Conservation (phyloP, 768 basidiomycete genomes). For the Mycena rosella region DNA sequence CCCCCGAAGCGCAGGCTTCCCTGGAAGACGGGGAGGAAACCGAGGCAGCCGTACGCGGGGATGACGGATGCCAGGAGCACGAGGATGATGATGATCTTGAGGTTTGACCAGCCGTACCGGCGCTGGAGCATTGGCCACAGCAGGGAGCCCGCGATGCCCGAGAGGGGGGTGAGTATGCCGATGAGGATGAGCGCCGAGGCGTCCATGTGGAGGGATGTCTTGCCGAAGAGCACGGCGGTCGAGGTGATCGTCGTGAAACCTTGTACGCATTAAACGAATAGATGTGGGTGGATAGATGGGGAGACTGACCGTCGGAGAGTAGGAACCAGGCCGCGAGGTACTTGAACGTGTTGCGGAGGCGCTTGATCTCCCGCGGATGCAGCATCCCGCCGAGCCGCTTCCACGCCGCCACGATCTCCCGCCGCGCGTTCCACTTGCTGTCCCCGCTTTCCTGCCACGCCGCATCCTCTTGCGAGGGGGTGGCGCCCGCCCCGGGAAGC, state of each 20-base stretch:
- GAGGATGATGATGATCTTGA: constrained; percentile 73
- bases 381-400: constrained; percentile 81
- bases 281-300: background rate
- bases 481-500: constrained; percentile 62
- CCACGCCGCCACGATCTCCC: constrained; percentile 81
- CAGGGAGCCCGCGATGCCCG: constrained; percentile 90
- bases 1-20: constrained; percentile 70
- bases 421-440: constrained; percentile 37
- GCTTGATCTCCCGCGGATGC: constrained; percentile 75
- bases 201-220: constrained; percentile 87
- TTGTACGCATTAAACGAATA: constrained; percentile 43
- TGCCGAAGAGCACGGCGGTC: constrained; percentile 92
- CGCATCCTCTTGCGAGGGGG: constrained; percentile 13
- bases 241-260: constrained; percentile 95
- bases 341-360: constrained; percentile 85
- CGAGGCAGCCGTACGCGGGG: constrained; percentile 86
- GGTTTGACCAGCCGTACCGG: constrained; percentile 72
- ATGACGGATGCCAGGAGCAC: constrained; percentile 76
- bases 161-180: constrained; percentile 79
- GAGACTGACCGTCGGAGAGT: constrained; percentile 82
- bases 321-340: constrained; percentile 96
- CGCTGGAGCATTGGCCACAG: constrained; percentile 82
- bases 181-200: constrained; percentile 83
- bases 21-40: constrained; percentile 72
- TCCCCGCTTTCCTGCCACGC: constrained; percentile 37